Conservation (phyloP, 495 filamentous ascomycete species). For the Aspergillus saccharolyticus region DNA sequence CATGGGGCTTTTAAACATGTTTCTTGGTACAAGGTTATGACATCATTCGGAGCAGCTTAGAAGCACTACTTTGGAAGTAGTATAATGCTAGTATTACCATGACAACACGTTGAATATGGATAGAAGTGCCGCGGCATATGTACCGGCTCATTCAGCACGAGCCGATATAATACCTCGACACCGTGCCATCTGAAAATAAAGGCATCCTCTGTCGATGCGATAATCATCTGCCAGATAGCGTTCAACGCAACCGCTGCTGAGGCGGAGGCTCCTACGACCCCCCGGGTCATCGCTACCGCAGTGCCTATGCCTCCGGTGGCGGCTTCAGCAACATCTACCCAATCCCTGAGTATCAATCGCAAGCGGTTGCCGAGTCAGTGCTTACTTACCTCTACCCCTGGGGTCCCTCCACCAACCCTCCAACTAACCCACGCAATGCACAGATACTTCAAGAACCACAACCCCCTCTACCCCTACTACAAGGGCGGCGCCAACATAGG, state of each 20-base stretch:
- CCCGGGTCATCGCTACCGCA: slow-evolving; percentile 39
- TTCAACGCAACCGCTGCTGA: slow-evolving; percentile 54
- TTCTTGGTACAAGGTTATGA: too few relatives aligned
- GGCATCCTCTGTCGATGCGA: too few relatives aligned
- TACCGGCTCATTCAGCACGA: too few relatives aligned
- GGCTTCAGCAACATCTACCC: slow-evolving; percentile 69
- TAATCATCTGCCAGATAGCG: too few relatives aligned
- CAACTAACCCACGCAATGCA: not conserved
- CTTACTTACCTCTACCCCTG: not conserved
- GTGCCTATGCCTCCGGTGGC: slow-evolving; percentile 45
- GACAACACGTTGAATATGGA: too few relatives aligned
- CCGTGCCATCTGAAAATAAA: too few relatives aligned
- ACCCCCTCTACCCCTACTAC: slow-evolving; percentile 41
- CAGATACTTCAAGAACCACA: slow-evolving; percentile 45
- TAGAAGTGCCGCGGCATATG: too few relatives aligned
- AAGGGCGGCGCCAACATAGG: slow-evolving; percentile 35
- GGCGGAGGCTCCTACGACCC: slow-evolving; percentile 45
- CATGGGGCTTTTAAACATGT: too few relatives aligned
- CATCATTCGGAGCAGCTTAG: too few relatives aligned
- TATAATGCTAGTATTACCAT: too few relatives aligned
- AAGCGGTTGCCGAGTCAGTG: slow-evolving; percentile 37
- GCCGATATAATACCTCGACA: too few relatives aligned
- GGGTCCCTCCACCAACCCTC: not conserved
- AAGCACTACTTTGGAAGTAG: too few relatives aligned
- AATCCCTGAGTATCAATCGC: slow-evolving; percentile 52